Percentiles rank a stretch among this genome's conserved stretches.
These are phyloP conservation scores for Garcileccinum viscosum DNA, from an alignment of 1,284 basidiomycete genomes.

Conservation along the genomic window DNA sequence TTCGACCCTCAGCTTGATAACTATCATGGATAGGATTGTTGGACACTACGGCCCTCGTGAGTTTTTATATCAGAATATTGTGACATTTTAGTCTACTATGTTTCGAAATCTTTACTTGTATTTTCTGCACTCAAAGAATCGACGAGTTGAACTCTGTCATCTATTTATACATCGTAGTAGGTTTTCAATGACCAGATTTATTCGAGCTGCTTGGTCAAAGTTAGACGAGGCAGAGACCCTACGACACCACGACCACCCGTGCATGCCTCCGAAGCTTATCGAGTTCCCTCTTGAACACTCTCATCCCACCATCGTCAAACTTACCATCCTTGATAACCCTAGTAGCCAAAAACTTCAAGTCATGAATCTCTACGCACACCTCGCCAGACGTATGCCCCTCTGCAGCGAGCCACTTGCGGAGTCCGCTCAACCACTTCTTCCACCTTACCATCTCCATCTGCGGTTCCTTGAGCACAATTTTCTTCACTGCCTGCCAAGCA, in stretches of 20 bases:
- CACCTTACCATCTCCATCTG: constrained; percentile 17
- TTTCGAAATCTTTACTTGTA: too few species aligned
- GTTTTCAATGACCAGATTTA: neutral
- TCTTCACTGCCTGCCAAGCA: constrained; percentile 20
- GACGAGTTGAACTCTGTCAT: neutral
- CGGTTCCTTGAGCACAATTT: constrained; percentile 23
- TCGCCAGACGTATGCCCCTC: constrained; percentile 11
- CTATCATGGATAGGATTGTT: too few species aligned
- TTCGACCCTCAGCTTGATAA: too few species aligned
- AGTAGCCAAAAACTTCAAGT: neutral
- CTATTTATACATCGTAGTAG: neutral
- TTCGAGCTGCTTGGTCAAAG: neutral
- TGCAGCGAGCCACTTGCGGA: constrained; percentile 29
- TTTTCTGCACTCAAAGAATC: too few species aligned
- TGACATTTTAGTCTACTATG: too few species aligned
- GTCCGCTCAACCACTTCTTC: constrained; percentile 23
- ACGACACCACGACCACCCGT: constrained; percentile 14
- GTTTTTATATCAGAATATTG: too few species aligned
- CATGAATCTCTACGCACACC: constrained; percentile 21
- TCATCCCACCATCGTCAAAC: neutral
- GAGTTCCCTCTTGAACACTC: constrained; percentile 13
- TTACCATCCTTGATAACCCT: neutral
- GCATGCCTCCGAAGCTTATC: constrained; percentile 23
- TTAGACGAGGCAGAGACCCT: neutral
- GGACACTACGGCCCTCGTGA: too few species aligned